phyloP scores from a whole-genome alignment of 257 asterid genomes.

The Plantago major region DNA sequence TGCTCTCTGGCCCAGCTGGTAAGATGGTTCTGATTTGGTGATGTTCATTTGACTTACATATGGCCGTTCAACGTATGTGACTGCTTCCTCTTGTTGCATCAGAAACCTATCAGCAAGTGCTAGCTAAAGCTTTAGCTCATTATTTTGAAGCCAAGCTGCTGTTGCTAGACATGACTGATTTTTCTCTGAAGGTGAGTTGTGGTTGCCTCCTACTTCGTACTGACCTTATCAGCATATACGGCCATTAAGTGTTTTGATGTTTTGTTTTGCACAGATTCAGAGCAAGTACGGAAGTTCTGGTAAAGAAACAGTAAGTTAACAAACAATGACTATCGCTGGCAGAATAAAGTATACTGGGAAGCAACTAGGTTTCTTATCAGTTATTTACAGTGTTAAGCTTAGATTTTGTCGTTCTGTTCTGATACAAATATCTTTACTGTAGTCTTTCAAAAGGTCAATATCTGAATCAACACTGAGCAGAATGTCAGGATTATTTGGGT shows the following conservation, averaged over 20 bases:
- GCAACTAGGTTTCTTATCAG: constrained; percentile 1
- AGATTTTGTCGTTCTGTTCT: constrained; percentile 9
- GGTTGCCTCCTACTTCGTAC: not conserved
- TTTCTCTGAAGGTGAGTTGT: constrained; percentile 57
- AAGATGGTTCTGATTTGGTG: constrained; percentile 22
- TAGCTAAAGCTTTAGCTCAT: constrained; percentile 79
- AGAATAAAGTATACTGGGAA: not conserved
- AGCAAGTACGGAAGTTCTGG: constrained; percentile 60
- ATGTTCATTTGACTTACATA: not conserved
- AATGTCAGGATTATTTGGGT: constrained; percentile 60
- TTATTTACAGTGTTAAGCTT: not conserved
- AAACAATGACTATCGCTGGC: not conserved
- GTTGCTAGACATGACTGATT: constrained; percentile 63
- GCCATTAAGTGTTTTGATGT: constrained; percentile 21
- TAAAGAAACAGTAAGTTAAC: constrained; percentile 54
- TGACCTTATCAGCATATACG: not conserved
- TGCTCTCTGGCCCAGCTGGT: constrained; percentile 90
- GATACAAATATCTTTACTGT: constrained; percentile 23
- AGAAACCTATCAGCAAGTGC: constrained; percentile 78
- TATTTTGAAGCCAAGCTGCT: constrained; percentile 63
- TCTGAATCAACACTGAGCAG: constrained; percentile 69
- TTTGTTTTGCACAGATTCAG: constrained; percentile 50
- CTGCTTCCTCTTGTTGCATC: constrained; percentile 17
- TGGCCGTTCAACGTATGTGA: not conserved
- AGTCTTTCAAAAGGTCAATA: constrained; percentile 67